These are phyloP conservation scores for Sporothrix schenckii DNA, from an alignment of 2,329 filamentous ascomycete genomes.

Conservation along the genomic window DNA sequence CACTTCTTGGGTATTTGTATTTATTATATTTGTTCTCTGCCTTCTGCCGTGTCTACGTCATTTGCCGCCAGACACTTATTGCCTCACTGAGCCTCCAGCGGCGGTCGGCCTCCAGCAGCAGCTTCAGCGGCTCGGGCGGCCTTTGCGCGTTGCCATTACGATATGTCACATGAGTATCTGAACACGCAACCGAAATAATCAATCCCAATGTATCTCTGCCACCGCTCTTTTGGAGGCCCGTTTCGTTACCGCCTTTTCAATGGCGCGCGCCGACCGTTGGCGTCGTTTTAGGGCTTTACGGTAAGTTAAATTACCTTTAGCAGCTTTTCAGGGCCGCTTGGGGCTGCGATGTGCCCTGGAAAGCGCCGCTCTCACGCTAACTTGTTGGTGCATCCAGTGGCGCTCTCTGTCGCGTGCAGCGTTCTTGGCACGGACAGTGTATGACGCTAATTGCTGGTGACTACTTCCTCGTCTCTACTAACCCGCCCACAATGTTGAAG, in stretches of 20 bases:
- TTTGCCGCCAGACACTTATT: not conserved
- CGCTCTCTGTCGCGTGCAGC: conserved; percentile 12
- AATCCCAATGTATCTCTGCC: not conserved
- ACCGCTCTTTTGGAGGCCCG: too few species aligned
- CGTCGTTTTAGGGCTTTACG: not conserved
- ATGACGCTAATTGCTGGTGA: conserved; percentile 11
- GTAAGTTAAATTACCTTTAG: not conserved
- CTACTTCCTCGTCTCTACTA: too few species aligned
- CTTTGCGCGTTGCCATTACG: not conserved
- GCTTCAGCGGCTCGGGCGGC: not conserved
- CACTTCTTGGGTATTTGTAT: too few species aligned
- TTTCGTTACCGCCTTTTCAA: not conserved
- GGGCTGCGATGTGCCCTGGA: not conserved
- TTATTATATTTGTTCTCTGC: too few species aligned
- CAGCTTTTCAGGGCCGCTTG: not conserved
- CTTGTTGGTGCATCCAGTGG: not conserved
- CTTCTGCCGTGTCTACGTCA: not conserved
- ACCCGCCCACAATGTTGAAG: not conserved
- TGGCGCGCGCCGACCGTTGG: not conserved
- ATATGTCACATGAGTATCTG: conserved; percentile 3
- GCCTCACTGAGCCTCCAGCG: not conserved
- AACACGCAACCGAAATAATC: not conserved
- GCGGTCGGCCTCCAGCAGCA: conserved; percentile 1
- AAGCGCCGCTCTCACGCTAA: not conserved
- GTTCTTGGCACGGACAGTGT: conserved; percentile 3